Conservation (phyloP, 2,329 filamentous ascomycete species). For the Bipolaris cookei region DNA sequence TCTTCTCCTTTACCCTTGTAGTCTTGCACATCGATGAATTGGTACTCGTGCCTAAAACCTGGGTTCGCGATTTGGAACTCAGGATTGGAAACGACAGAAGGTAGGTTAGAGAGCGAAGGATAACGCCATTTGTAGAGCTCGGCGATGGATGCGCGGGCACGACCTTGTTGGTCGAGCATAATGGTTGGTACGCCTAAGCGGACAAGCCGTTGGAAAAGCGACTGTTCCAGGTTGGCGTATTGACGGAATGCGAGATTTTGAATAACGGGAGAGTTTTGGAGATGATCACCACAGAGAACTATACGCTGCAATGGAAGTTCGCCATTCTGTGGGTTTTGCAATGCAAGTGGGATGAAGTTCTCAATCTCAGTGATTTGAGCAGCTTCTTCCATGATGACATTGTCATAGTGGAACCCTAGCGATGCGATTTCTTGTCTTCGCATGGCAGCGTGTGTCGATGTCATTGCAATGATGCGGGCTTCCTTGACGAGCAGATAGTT, state of each 20-base stretch:
- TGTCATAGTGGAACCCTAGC: slow-evolving; percentile 97
- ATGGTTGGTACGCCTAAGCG: slow-evolving; percentile 91
- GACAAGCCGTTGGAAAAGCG: slow-evolving; percentile 88
- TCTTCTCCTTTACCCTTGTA: slow-evolving; percentile 90
- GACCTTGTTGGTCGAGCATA: slow-evolving; percentile 89
- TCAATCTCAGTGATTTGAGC: slow-evolving; percentile 98
- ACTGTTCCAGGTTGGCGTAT: slow-evolving; percentile 95
- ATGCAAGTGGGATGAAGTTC: slow-evolving; percentile 91
- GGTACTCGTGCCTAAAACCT: slow-evolving; percentile 91
- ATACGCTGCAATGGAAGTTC: slow-evolving; percentile 82
- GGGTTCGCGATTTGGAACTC: slow-evolving; percentile 86
- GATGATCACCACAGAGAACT: slow-evolving; percentile 91
- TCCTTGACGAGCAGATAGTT: slow-evolving; percentile 96
- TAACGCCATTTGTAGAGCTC: slow-evolving; percentile 95
- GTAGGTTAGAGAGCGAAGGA: slow-evolving; percentile 76
- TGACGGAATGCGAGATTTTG: slow-evolving; percentile 93
- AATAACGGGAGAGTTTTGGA: slow-evolving; percentile 95
- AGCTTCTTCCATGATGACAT: slow-evolving; percentile 97
- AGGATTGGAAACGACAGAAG: slow-evolving; percentile 69
- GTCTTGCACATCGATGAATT: slow-evolving; percentile 93
- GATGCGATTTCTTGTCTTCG: slow-evolving; percentile 85
- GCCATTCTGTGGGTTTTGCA: slow-evolving; percentile 80
- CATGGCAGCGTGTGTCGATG: slow-evolving; percentile 96
- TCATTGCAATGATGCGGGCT: slow-evolving; percentile 98
- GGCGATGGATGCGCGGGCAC: slow-evolving; percentile 85